Evolutionary conservation across 306 rosid species (phyloP).

Genomic region (Dryas alaskensis): DNA sequence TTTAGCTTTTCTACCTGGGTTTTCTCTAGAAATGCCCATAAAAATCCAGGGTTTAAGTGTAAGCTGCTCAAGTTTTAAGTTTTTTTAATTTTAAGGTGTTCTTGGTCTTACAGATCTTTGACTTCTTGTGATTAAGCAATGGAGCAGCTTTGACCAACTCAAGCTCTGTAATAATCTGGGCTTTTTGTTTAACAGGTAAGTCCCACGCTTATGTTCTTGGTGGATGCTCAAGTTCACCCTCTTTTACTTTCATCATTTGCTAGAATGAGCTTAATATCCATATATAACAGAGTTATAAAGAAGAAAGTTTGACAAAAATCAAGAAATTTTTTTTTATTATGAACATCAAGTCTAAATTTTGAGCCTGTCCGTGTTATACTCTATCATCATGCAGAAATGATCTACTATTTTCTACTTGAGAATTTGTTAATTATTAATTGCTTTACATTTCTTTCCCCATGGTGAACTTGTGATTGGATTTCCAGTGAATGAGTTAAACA

Average conservation of each 20-base stretch:
- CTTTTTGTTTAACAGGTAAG: conserved; percentile 28
- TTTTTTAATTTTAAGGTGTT: conserved; percentile 20
- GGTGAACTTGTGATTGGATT: not conserved
- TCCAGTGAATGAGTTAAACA: not conserved
- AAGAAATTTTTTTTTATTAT: not conserved
- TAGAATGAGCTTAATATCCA: not conserved
- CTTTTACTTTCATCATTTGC: not conserved
- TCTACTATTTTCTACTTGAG: not conserved
- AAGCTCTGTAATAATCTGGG: not conserved
- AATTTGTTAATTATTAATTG: not conserved
- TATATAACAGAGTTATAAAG: not conserved
- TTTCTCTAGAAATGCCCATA: conserved; percentile 20
- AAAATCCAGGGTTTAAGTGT: conserved; percentile 8
- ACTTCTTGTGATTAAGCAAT: conserved; percentile 33
- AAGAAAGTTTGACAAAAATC: not conserved
- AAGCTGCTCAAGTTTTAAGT: conserved; percentile 2
- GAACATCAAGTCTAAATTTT: not conserved
- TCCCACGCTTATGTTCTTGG: conserved; percentile 8
- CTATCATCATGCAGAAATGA: not conserved
- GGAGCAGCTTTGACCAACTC: conserved; percentile 26
- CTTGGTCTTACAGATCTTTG: conserved; percentile 35
- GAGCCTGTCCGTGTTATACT: not conserved
- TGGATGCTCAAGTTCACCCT: not conserved
- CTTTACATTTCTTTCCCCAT: not conserved
- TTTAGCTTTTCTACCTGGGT: conserved; percentile 18